Conservation (phyloP, 192 early-diverging fungal species). For the Funneliformis mosseae region DNA sequence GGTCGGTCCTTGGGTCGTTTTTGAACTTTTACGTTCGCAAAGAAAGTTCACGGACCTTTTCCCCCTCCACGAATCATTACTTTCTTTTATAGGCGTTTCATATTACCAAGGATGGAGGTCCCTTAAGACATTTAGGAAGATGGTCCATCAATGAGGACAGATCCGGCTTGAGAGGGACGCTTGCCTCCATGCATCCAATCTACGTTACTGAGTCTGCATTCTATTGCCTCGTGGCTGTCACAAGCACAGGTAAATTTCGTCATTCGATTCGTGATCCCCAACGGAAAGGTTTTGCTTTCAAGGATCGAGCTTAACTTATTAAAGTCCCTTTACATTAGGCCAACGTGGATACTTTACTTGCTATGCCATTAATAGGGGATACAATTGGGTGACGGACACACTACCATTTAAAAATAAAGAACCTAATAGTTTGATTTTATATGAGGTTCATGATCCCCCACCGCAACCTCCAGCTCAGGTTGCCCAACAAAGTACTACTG, state of each 20-base stretch:
- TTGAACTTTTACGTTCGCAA: background rate
- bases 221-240: conserved; percentile 17
- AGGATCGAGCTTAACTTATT: background rate
- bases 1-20: background rate
- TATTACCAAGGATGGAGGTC: background rate
- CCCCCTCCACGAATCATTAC: no score
- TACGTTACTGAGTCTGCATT: conserved; percentile 23
- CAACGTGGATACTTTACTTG: conserved; percentile 35
- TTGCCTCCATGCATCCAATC: conserved; percentile 21
- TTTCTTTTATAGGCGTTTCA: background rate
- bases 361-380: background rate
- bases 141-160: background rate
- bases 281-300: background rate
- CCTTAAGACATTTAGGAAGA: background rate
- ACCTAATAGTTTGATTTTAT: conserved; percentile 16
- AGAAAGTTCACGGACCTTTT: no score
- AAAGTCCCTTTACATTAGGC: background rate
- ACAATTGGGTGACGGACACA: background rate
- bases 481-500: background rate
- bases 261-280: background rate
- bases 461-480: background rate
- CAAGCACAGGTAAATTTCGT: conserved; percentile 8
- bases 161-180: background rate
- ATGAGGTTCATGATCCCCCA: conserved; percentile 22
- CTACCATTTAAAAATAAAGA: conserved; percentile 1